Evolutionary conservation across 1,284 basidiomycete genomes (phyloP).

Genomic region (Malassezia cuniculi): DNA sequence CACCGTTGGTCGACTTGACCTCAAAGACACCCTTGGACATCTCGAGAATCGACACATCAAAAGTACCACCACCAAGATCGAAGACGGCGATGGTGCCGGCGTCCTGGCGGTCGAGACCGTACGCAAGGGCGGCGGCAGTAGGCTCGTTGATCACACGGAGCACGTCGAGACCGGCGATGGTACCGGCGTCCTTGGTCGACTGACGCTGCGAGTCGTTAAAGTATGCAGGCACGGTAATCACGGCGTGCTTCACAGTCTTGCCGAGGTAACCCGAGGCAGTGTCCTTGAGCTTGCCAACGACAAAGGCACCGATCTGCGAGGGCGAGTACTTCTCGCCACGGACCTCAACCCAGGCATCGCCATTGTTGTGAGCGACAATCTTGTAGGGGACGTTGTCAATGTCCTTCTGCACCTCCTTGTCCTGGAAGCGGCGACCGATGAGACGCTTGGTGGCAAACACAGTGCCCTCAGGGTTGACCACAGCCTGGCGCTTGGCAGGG

Average conservation of each 20-base stretch:
- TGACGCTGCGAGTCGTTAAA: slow-evolving; percentile 99
- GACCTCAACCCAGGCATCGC: slow-evolving; percentile 62
- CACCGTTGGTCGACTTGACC: slow-evolving; percentile 97
- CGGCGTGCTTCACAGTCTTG: slow-evolving; percentile 78
- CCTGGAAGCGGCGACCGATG: slow-evolving; percentile 83
- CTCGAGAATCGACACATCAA: slow-evolving; percentile 95
- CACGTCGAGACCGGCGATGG: slow-evolving; percentile 90
- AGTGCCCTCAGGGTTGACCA: slow-evolving; percentile 65
- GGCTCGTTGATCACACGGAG: slow-evolving; percentile 98
- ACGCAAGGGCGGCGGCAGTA: slow-evolving; percentile 90
- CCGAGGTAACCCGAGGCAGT: slow-evolving; percentile 84
- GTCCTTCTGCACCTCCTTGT: slow-evolving; percentile 85
- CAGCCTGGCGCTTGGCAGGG: slow-evolving; percentile 91
- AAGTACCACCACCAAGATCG: slow-evolving; percentile 85
- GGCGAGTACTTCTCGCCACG: slow-evolving; percentile 54
- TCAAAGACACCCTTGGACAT: slow-evolving; percentile 99
- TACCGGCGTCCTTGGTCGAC: slow-evolving; percentile 93
- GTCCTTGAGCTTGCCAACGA: slow-evolving; percentile 87
- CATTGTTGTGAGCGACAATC: slow-evolving; percentile 56
- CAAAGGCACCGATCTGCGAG: slow-evolving; percentile 60
- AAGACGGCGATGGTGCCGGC: slow-evolving; percentile 68
- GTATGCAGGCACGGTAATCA: slow-evolving; percentile 92
- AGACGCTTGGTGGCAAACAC: slow-evolving; percentile 76
- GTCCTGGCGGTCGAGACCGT: slow-evolving; percentile 50
- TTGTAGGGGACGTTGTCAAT: slow-evolving; percentile 61